Conservation (phyloP, 2,329 filamentous ascomycete genomes). For the Grosmannia clavigera region DNA sequence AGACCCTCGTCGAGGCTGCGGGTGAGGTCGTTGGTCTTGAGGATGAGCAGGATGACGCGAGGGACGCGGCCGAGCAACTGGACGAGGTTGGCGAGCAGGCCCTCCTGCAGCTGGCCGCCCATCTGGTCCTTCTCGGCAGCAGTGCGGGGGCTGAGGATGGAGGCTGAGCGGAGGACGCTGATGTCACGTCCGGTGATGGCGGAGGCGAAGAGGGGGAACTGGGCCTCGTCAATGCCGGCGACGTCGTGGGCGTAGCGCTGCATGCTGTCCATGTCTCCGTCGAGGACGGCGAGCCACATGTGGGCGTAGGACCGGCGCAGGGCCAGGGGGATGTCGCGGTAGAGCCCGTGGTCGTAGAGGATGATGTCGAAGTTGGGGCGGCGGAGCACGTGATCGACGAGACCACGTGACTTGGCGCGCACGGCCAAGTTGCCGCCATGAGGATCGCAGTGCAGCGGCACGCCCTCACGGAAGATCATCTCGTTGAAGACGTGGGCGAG, state of each 20-base stretch:
- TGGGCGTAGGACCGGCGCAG: slow-evolving; percentile 84
- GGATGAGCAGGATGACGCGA: slow-evolving; percentile 80
- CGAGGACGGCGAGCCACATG: slow-evolving; percentile 92
- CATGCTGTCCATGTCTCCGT: slow-evolving; percentile 78
- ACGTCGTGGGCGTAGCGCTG: slow-evolving; percentile 79
- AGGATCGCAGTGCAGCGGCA: slow-evolving; percentile 89
- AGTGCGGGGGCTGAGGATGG: slow-evolving; percentile 42
- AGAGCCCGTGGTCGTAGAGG: slow-evolving; percentile 92
- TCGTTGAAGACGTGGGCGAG: slow-evolving; percentile 93
- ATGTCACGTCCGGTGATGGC: slow-evolving; percentile 95
- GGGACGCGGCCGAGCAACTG: slow-evolving; percentile 81
- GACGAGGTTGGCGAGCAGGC: slow-evolving; percentile 78
- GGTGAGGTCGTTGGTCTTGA: slow-evolving; percentile 96
- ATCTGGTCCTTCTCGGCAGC: slow-evolving; percentile 77
- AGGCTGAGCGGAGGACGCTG: slow-evolving; percentile 53
- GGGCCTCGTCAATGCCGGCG: slow-evolving; percentile 74
- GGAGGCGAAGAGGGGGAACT: slow-evolving; percentile 90
- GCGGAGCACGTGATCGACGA: not conserved
- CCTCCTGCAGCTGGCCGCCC: slow-evolving; percentile 70
- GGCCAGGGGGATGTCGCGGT: slow-evolving; percentile 74
- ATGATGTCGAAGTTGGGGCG: slow-evolving; percentile 78
- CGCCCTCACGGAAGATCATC: slow-evolving; percentile 90
- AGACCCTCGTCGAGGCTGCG: slow-evolving; percentile 85
- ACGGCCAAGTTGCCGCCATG: slow-evolving; percentile 95
- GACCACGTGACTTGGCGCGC: slow-evolving; percentile 19